A percentile compares a stretch with the other conserved stretches of the same genome.
These are phyloP conservation scores for Candida anglica DNA, from an alignment of 805 yeast species.

Conservation along the genomic window DNA sequence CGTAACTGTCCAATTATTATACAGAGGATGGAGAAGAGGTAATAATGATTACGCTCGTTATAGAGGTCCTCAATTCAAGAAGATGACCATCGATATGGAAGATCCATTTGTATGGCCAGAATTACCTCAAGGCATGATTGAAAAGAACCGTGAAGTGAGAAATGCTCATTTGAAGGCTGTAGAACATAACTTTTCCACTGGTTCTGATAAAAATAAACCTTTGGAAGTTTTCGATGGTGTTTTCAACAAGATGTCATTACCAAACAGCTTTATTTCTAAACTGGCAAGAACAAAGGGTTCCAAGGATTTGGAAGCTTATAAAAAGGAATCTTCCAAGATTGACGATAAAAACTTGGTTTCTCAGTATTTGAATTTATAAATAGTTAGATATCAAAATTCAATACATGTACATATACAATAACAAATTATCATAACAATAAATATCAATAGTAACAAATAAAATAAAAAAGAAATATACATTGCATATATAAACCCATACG, in stretches of 20 bases:
- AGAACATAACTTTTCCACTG: constrained; percentile 47
- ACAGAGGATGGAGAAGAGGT: constrained; percentile 59
- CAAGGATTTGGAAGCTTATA: constrained; percentile 12
- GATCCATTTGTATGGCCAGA: constrained; percentile 97
- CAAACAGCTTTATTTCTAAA: constrained; percentile 34
- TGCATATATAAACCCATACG: neutral
- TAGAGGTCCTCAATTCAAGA: constrained; percentile 79
- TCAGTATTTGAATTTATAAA: constrained; percentile 25
- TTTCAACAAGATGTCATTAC: constrained; percentile 40
- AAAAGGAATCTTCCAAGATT: constrained; percentile 17
- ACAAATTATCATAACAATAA: constrained; percentile 1
- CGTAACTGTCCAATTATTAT: constrained; percentile 80
- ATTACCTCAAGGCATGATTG: constrained; percentile 31
- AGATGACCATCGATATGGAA: constrained; percentile 95
- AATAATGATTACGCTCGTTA: constrained; percentile 60
- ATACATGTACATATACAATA: constrained; percentile 7
- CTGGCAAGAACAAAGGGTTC: constrained; percentile 22
- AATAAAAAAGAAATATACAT: constrained; percentile 1
- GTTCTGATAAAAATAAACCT: constrained; percentile 69
- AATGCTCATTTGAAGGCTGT: constrained; percentile 50
- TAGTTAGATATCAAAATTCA: constrained; percentile 1
- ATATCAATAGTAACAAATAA: neutral
- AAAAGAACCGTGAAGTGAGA: constrained; percentile 33
- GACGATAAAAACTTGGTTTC: constrained; percentile 27
- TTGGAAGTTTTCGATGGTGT: constrained; percentile 73